A percentile compares a stretch with the other conserved stretches of the same genome.
These are phyloP conservation scores for Xylaria digitata DNA, from an alignment of 2,329 filamentous ascomycete species.

Conservation along the genomic window DNA sequence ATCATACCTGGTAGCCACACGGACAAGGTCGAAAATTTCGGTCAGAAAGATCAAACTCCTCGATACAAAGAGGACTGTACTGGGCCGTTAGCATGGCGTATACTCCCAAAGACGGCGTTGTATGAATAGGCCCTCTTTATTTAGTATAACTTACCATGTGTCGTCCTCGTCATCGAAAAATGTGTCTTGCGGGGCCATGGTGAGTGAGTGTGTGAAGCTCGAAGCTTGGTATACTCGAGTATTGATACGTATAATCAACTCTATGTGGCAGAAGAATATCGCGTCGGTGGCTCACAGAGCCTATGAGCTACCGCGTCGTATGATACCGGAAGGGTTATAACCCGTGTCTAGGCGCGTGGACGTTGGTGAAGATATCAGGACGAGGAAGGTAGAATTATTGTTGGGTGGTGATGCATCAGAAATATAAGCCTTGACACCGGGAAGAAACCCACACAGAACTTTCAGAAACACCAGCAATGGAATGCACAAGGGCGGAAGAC, in stretches of 20 bases:
- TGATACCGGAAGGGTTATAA: neutral
- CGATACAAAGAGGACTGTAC: constrained; percentile 91
- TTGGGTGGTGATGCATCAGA: constrained; percentile 43
- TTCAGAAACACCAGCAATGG: constrained; percentile 25
- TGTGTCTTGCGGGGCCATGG: constrained; percentile 75
- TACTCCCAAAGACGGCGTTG: constrained; percentile 20
- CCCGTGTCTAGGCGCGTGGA: constrained; percentile 37
- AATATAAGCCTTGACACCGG: constrained; percentile 27
- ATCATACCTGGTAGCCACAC: constrained; percentile 92
- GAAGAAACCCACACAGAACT: constrained; percentile 22
- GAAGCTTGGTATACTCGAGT: neutral
- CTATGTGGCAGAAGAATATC: constrained; percentile 8
- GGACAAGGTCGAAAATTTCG: constrained; percentile 97
- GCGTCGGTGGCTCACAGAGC: constrained; percentile 13
- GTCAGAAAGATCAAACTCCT: constrained; percentile 98
- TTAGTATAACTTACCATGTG: constrained; percentile 65
- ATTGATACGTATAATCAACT: constrained; percentile 1
- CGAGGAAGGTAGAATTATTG: constrained; percentile 16
- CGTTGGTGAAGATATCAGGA: neutral
- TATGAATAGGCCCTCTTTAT: constrained; percentile 21
- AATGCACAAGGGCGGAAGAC: constrained; percentile 16
- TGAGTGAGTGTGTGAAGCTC: constrained; percentile 40
- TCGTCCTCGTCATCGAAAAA: constrained; percentile 80
- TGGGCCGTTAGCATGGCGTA: constrained; percentile 43
- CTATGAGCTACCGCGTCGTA: constrained; percentile 23